Evolutionary conservation across 31 red algal species (phyloP).

Genomic region (Asparagopsis taxiformis): DNA sequence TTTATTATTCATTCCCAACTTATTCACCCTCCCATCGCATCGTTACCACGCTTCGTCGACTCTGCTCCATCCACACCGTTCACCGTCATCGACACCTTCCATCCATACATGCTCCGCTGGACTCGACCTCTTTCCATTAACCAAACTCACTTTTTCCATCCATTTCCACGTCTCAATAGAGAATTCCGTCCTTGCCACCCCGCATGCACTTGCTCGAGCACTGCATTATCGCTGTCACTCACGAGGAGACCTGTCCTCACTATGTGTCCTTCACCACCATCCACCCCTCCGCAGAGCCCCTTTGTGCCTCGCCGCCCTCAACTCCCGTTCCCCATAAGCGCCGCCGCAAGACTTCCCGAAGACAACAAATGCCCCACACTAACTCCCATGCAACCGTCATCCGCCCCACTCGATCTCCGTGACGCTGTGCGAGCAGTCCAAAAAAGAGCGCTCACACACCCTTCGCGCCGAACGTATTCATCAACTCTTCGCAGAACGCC

Average conservation of each 20-base stretch:
- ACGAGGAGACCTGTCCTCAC: neutral
- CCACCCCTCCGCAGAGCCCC: neutral
- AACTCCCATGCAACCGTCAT: neutral
- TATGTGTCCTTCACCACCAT: neutral
- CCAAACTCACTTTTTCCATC: no score
- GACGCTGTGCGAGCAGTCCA: slow-evolving; percentile 9
- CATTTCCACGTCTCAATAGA: no score
- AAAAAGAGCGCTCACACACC: neutral
- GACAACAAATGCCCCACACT: neutral
- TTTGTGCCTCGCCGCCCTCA: neutral
- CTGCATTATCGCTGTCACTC: no score
- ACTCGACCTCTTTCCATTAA: no score
- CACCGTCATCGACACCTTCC: no score
- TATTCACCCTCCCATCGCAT: no score
- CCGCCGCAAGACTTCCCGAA: neutral
- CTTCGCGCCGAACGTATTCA: neutral
- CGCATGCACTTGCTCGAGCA: no score
- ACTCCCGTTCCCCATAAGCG: slow-evolving; percentile 28
- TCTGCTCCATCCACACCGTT: no score
- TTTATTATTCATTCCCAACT: no score
- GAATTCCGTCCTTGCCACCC: no score
- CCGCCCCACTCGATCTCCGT: neutral
- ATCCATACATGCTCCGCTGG: no score
- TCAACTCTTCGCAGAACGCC: slow-evolving; percentile 4
- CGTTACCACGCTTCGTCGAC: no score